These are phyloP conservation scores for Apiospora hydei DNA, from an alignment of 2,329 filamentous ascomycete species.

Conservation along the genomic window DNA sequence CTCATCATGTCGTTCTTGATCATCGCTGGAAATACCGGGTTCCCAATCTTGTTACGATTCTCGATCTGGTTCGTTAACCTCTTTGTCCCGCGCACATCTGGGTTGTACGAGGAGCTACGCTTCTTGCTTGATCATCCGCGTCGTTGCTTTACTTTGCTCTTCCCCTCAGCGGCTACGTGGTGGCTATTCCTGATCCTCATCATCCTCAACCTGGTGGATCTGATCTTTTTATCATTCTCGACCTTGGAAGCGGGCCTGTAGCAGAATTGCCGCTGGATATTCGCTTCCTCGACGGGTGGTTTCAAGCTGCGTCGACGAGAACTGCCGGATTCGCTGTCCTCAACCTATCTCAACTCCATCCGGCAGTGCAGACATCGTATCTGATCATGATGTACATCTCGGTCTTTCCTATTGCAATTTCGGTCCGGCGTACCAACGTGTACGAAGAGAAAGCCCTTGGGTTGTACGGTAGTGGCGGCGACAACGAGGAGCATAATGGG, in stretches of 20 bases:
- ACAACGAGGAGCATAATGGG: slow-evolving; percentile 57
- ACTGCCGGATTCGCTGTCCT: slow-evolving; percentile 91
- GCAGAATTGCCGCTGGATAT: slow-evolving; percentile 73
- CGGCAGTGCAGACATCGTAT: slow-evolving; percentile 92
- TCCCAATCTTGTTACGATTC: slow-evolving; percentile 92
- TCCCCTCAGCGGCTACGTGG: slow-evolving; percentile 91
- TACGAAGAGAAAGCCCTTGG: slow-evolving; percentile 92
- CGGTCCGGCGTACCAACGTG: slow-evolving; percentile 90
- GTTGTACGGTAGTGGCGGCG: slow-evolving; percentile 66
- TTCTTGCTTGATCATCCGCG: slow-evolving; percentile 95
- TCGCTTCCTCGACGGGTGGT: slow-evolving; percentile 84
- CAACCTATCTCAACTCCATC: slow-evolving; percentile 79
- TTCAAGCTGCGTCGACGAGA: slow-evolving; percentile 87
- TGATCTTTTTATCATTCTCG: slow-evolving; percentile 93
- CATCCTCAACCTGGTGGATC: slow-evolving; percentile 80
- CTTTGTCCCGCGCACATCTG: slow-evolving; percentile 68
- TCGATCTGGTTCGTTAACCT: slow-evolving; percentile 85
- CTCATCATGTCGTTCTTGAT: slow-evolving; percentile 85
- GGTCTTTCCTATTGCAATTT: slow-evolving; percentile 95
- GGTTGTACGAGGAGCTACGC: slow-evolving; percentile 85
- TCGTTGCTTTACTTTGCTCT: slow-evolving; percentile 93
- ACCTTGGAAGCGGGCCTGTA: slow-evolving; percentile 78
- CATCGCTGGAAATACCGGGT: slow-evolving; percentile 93
- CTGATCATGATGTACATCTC: slow-evolving; percentile 99
- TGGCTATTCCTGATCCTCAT: slow-evolving; percentile 91